Conservation (phyloP, 2,329 filamentous ascomycete species). For the Aspergillaceae sp. region DNA sequence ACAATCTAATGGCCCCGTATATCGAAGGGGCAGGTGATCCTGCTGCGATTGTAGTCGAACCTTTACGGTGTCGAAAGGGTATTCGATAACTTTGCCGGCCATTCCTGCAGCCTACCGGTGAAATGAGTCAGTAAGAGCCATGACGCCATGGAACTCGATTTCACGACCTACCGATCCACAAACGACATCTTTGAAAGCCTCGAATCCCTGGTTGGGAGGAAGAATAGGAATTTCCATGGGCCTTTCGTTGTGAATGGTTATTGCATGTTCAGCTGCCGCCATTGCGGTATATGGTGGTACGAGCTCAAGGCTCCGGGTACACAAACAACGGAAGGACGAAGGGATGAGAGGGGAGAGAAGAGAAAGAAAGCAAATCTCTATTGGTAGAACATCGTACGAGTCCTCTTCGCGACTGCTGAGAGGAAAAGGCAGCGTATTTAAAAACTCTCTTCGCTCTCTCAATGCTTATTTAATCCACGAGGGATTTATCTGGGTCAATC, state of each 20-base stretch:
- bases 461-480: slow-evolving; percentile 1
- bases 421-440: slow-evolving; percentile 6
- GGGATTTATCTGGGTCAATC: slow-evolving; percentile 11
- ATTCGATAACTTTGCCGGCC: slow-evolving; percentile 92
- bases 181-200: slow-evolving; percentile 75
- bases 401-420: background rate
- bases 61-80: slow-evolving; percentile 97
- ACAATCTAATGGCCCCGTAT: slow-evolving; percentile 83
- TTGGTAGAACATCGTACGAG: slow-evolving; percentile 21
- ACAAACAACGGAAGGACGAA: background rate
- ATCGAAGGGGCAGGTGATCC: slow-evolving; percentile 69
- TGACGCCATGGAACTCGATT: background rate
- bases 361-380: slow-evolving; percentile 8
- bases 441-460: slow-evolving; percentile 1
- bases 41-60: slow-evolving; percentile 95
- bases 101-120: slow-evolving; percentile 62
- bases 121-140: slow-evolving; percentile 1
- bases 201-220: slow-evolving; percentile 43
- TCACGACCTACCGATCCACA: slow-evolving; percentile 67
- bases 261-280: slow-evolving; percentile 31
- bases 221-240: slow-evolving; percentile 33
- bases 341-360: slow-evolving; percentile 1
- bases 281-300: slow-evolving; percentile 18
- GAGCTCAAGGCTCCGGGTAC: slow-evolving; percentile 2
- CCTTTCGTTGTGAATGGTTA: slow-evolving; percentile 31